A percentile compares a stretch with the other conserved stretches of the same genome.
These are phyloP conservation scores for Chernovozyma sophiae-reginae DNA, from an alignment of 1,139 yeast species.

Conservation along the genomic window DNA sequence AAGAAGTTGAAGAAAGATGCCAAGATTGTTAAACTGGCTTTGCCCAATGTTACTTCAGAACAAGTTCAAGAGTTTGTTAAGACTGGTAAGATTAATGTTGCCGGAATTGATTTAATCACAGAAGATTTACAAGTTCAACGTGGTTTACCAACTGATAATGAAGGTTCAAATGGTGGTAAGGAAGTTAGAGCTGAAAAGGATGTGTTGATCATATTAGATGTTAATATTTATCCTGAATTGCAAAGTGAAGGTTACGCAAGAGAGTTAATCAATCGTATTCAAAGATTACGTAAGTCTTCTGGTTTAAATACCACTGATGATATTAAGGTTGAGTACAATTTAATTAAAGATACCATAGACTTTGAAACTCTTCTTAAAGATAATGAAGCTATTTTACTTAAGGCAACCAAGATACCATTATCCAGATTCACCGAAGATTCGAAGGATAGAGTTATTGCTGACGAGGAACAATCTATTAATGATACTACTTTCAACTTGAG, in stretches of 20 bases:
- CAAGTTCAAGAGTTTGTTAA: slow-evolving; percentile 76
- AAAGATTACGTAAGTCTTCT: slow-evolving; percentile 94
- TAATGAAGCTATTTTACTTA: slow-evolving; percentile 67
- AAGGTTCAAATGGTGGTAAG: slow-evolving; percentile 53
- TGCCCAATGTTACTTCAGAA: slow-evolving; percentile 74
- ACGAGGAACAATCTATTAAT: slow-evolving; percentile 86
- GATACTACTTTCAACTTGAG: slow-evolving; percentile 81
- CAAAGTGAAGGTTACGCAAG: slow-evolving; percentile 94
- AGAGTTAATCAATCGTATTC: slow-evolving; percentile 94
- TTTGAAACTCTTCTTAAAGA: slow-evolving; percentile 60
- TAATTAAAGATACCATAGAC: slow-evolving; percentile 66
- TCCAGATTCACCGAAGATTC: slow-evolving; percentile 35
- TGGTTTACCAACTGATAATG: slow-evolving; percentile 63
- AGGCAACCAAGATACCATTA: slow-evolving; percentile 69
- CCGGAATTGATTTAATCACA: slow-evolving; percentile 78
- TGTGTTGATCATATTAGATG: slow-evolving; percentile 84
- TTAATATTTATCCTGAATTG: slow-evolving; percentile 80
- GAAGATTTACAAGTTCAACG: slow-evolving; percentile 91
- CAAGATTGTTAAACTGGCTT: slow-evolving; percentile 88
- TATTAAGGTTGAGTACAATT: slow-evolving; percentile 75
- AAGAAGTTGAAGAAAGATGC: slow-evolving; percentile 94
- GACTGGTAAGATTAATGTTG: slow-evolving; percentile 75
- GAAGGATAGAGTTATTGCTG: slow-evolving; percentile 56
- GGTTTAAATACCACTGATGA: slow-evolving; percentile 95
- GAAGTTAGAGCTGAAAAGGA: slow-evolving; percentile 87